phyloP scores from a whole-genome alignment of 768 basidiomycete species.

The Sistotremastrum suecicum region DNA sequence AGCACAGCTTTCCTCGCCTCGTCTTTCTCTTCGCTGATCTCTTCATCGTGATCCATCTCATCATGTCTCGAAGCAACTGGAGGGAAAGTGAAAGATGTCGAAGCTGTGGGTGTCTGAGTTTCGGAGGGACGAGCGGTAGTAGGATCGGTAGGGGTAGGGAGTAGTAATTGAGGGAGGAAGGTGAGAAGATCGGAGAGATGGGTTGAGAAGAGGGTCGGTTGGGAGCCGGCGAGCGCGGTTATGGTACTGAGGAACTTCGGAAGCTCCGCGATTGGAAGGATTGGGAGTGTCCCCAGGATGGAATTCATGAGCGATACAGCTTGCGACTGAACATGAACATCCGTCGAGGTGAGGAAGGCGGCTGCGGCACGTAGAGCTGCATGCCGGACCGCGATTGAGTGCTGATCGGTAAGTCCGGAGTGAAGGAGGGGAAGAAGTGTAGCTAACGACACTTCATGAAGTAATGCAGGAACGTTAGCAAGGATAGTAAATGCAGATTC shows the following conservation, averaged over 20 bases:
- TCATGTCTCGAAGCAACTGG: slow-evolving; percentile 11
- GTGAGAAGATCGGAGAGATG: slow-evolving; percentile 55
- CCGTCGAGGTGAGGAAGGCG: slow-evolving; percentile 51
- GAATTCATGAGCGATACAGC: slow-evolving; percentile 46
- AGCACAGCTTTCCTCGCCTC: slow-evolving; percentile 60
- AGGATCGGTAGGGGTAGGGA: slow-evolving; percentile 41
- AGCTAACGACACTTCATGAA: too few species aligned
- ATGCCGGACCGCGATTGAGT: slow-evolving; percentile 41
- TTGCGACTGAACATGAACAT: slow-evolving; percentile 45
- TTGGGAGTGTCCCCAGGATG: slow-evolving; percentile 62
- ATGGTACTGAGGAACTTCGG: slow-evolving; percentile 54
- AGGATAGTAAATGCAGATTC: not conserved
- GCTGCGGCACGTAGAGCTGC: slow-evolving; percentile 59
- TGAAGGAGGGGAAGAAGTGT: not conserved
- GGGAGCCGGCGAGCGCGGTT: slow-evolving; percentile 53
- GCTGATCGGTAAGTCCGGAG: not conserved
- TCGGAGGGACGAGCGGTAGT: slow-evolving; percentile 34
- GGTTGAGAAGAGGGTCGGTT: slow-evolving; percentile 59
- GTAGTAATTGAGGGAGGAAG: slow-evolving; percentile 59
- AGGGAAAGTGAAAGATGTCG: slow-evolving; percentile 25
- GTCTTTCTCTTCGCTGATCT: slow-evolving; percentile 50
- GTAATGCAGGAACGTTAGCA: not conserved
- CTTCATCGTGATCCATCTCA: slow-evolving; percentile 16
- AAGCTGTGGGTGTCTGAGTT: slow-evolving; percentile 3
- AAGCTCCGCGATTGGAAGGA: slow-evolving; percentile 37